Percentiles rank a stretch among this genome's conserved stretches.
These are phyloP conservation scores for Heterococcus sp. DNA, from an alignment of 108 stramenopile genomes.

Conservation along the genomic window DNA sequence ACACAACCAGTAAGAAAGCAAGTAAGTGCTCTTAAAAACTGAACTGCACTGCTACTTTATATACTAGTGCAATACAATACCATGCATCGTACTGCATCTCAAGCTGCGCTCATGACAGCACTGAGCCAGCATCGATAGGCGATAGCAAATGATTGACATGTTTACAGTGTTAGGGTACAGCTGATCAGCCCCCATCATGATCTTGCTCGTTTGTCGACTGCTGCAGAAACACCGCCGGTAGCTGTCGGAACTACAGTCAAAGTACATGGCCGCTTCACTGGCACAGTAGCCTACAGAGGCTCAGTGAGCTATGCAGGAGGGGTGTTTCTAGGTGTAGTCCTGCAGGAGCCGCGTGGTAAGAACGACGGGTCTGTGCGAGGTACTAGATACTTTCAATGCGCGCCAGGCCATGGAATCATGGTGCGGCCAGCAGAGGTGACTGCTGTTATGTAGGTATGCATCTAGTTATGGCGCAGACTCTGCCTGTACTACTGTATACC, in stretches of 20 bases:
- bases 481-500: too few species aligned
- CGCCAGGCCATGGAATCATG: slow-evolving; percentile 35
- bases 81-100: background rate
- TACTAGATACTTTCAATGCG: slow-evolving; percentile 45
- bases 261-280: background rate
- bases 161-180: background rate
- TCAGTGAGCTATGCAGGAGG: slow-evolving; percentile 47
- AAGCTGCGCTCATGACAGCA: background rate
- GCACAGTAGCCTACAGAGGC: slow-evolving; percentile 13
- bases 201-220: too few species aligned
- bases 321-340: slow-evolving; percentile 53
- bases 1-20: too few species aligned
- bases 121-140: background rate
- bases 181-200: too few species aligned
- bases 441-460: background rate
- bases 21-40: too few species aligned
- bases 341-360: slow-evolving; percentile 49
- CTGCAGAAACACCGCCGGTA: too few species aligned
- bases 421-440: slow-evolving; percentile 1
- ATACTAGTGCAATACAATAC: too few species aligned
- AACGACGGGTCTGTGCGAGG: slow-evolving; percentile 54
- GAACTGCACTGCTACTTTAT: too few species aligned
- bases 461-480: too few species aligned
- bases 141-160: background rate
- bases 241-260: background rate